Conservation (phyloP, 2,329 filamentous ascomycete species). For the Neofusicoccum parvum region DNA sequence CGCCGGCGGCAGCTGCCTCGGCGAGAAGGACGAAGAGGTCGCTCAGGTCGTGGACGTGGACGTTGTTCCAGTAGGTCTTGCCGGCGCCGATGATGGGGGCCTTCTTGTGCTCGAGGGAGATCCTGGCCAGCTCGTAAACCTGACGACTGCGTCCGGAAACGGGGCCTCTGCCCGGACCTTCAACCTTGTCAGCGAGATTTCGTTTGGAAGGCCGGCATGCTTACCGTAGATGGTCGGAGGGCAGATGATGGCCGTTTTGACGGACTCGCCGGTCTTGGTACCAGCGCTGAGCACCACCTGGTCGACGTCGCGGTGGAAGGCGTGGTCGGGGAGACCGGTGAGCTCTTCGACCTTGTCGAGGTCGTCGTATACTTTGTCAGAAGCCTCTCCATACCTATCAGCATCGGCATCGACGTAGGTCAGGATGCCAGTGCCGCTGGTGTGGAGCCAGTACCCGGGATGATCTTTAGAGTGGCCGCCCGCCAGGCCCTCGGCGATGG, state of each 20-base stretch:
- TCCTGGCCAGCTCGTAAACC: conserved; percentile 55
- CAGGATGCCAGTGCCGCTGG: conserved; percentile 59
- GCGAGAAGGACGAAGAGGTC: conserved; percentile 57
- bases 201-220: conserved; percentile 53
- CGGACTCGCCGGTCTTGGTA: neutral
- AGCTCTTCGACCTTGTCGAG: conserved; percentile 60
- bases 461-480: conserved; percentile 41
- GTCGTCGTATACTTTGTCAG: conserved; percentile 60
- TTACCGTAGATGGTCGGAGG: conserved; percentile 65
- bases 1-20: conserved; percentile 56
- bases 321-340: conserved; percentile 58
- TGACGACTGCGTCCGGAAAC: conserved; percentile 59
- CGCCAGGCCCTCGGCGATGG: conserved; percentile 55
- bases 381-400: conserved; percentile 48
- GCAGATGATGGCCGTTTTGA: conserved; percentile 56
- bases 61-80: conserved; percentile 57
- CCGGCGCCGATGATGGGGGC: conserved; percentile 60
- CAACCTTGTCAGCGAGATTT: conserved; percentile 34
- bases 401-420: conserved; percentile 51
- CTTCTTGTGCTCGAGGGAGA: conserved; percentile 55
- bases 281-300: conserved; percentile 61
- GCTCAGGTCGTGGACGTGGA: conserved; percentile 65
- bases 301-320: conserved; percentile 68
- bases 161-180: conserved; percentile 61
- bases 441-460: conserved; percentile 56